phyloP scores from a whole-genome alignment of 768 basidiomycete genomes.

The Trametes elegans region DNA sequence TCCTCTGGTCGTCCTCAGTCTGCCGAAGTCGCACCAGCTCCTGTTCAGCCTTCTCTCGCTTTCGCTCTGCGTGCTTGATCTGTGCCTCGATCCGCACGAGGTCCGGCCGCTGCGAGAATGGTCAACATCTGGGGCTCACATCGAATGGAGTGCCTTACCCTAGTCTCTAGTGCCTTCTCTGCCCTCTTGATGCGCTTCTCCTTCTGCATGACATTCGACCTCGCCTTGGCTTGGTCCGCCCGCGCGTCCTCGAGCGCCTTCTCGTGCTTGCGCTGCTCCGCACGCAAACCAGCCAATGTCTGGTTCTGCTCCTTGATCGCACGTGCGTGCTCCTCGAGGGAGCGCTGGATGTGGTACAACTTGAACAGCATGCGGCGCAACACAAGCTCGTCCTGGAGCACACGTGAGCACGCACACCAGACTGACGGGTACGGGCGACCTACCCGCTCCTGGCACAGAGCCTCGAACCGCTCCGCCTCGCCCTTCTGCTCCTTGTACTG shows the following conservation, averaged over 20 bases:
- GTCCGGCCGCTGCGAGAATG: constrained; percentile 69
- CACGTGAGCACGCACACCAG: not conserved
- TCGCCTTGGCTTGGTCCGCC: constrained; percentile 75
- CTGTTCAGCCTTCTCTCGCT: constrained; percentile 66
- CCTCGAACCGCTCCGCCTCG: constrained; percentile 87
- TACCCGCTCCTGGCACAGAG: constrained; percentile 71
- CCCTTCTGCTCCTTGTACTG: constrained; percentile 97
- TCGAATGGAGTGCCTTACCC: constrained; percentile 44
- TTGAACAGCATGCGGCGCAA: constrained; percentile 83
- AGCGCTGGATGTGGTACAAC: constrained; percentile 85
- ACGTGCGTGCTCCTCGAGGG: constrained; percentile 68
- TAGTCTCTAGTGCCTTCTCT: constrained; percentile 84
- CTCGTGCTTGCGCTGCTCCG: constrained; percentile 70
- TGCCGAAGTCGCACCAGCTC: constrained; percentile 62
- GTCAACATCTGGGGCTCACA: not conserved
- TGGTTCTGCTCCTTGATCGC: constrained; percentile 74
- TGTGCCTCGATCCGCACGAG: constrained; percentile 83
- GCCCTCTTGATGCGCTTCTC: constrained; percentile 89
- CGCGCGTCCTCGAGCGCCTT: constrained; percentile 70
- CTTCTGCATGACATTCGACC: constrained; percentile 72
- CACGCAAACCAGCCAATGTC: constrained; percentile 62
- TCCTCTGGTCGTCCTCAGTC: constrained; percentile 50
- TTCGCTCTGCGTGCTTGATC: constrained; percentile 81
- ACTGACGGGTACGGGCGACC: constrained; percentile 25
- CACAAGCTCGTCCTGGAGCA: constrained; percentile 69